phyloP scores from a whole-genome alignment of 108 stramenopile species.

The Cyclotella cryptica region DNA sequence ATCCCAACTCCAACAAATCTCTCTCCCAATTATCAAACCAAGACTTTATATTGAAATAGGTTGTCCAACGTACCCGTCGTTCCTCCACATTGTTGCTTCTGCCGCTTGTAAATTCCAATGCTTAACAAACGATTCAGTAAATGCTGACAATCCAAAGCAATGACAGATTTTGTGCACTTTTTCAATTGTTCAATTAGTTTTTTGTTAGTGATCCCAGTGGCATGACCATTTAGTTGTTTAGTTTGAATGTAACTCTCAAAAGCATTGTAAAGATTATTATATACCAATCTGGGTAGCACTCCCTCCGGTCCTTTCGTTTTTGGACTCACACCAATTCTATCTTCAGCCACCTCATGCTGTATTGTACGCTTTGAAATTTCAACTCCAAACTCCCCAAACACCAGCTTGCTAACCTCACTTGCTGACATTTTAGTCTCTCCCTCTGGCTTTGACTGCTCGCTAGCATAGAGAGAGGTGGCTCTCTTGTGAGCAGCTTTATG shows the following conservation, averaged over 20 bases:
- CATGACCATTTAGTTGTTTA: not conserved
- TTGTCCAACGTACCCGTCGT: slow-evolving; percentile 8
- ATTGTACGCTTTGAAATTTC: not conserved
- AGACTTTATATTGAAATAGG: slow-evolving; percentile 15
- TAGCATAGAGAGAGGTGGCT: not conserved
- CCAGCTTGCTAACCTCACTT: slow-evolving; percentile 9
- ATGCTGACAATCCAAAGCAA: slow-evolving; percentile 2
- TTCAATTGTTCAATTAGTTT: not conserved
- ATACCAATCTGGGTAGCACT: not conserved
- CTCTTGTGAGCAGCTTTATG: not conserved
- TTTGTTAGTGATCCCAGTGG: not conserved
- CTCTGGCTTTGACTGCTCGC: not conserved
- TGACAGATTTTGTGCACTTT: not conserved
- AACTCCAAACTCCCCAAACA: slow-evolving; percentile 7
- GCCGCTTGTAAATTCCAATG: not conserved
- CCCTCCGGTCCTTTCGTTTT: not conserved
- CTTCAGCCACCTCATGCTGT: not conserved
- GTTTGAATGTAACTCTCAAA: slow-evolving; percentile 10
- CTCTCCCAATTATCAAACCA: slow-evolving; percentile 31
- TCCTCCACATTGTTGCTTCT: slow-evolving; percentile 17
- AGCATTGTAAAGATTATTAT: not conserved
- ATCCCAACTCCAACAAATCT: slow-evolving; percentile 12
- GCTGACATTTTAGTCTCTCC: slow-evolving; percentile 1
- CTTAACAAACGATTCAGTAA: not conserved
- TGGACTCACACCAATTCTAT: slow-evolving; percentile 1